Conservation (phyloP, 2,329 filamentous ascomycete genomes). For the Cladosporium sp. region DNA sequence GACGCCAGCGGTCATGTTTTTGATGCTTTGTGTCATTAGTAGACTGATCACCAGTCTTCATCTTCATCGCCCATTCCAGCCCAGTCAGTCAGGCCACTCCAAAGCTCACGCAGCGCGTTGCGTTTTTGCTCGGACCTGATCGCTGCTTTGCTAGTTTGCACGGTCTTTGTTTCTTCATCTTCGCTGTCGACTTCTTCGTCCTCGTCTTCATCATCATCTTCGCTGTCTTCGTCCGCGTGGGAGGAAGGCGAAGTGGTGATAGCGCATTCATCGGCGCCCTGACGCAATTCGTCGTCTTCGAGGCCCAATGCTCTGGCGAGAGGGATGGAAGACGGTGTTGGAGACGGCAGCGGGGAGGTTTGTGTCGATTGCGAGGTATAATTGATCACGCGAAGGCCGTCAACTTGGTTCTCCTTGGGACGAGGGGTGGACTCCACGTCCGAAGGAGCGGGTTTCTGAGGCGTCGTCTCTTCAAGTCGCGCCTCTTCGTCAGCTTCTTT, state of each 20-base stretch:
- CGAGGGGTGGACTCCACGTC: conserved; percentile 5
- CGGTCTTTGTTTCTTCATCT: conserved; percentile 13
- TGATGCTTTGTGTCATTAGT: not conserved
- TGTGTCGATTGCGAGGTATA: conserved; percentile 12
- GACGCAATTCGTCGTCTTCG: conserved; percentile 14
- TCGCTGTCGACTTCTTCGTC: conserved; percentile 19
- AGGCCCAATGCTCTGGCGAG: conserved; percentile 13
- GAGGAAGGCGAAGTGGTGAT: conserved; percentile 23
- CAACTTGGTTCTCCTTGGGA: not conserved
- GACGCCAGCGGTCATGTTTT: too few relatives aligned
- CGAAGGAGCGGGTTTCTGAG: not conserved
- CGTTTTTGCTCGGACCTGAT: conserved; percentile 19
- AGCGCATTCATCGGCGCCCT: conserved; percentile 20
- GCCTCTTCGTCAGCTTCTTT: conserved; percentile 14
- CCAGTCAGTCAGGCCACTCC: conserved; percentile 28
- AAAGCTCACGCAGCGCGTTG: conserved; percentile 33
- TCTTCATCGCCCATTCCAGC: conserved; percentile 29
- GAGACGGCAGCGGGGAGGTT: conserved; percentile 12
- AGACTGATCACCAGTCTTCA: conserved; percentile 15
- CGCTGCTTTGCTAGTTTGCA: not conserved
- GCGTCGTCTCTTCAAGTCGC: conserved; percentile 4
- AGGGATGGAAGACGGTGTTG: conserved; percentile 2
- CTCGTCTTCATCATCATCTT: conserved; percentile 15
- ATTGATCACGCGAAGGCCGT: not conserved
- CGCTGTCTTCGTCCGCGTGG: conserved; percentile 1